A percentile compares a stretch with the other conserved stretches of the same genome.
phyloP scores from a whole-genome alignment of 148 eudicot genomes.

The Vaccinium darrowii region DNA sequence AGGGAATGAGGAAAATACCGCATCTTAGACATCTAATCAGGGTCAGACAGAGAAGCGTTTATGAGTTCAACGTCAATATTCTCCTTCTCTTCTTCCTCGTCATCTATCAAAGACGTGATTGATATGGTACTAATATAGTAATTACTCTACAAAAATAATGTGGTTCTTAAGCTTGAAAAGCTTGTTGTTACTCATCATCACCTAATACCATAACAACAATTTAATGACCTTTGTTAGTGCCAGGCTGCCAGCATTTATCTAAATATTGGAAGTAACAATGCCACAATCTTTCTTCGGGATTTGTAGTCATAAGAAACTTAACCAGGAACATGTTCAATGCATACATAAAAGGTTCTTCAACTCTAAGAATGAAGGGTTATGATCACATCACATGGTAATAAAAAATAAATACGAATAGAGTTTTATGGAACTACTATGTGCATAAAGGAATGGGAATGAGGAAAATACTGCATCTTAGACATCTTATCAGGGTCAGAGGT shows the following conservation, averaged over 20 bases:
- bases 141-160: background rate
- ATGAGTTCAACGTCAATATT: too few relatives aligned
- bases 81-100: too few relatives aligned
- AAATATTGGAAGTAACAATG: background rate
- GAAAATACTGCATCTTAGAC: constrained; percentile 90
- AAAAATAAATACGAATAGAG: background rate
- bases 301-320: background rate
- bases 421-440: background rate
- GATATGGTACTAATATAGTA: background rate
- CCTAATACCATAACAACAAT: background rate
- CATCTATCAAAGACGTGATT: background rate
- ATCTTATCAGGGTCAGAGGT: constrained; percentile 74
- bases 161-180: background rate
- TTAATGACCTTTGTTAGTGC: background rate
- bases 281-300: background rate
- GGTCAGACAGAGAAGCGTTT: too few relatives aligned
- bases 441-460: background rate
- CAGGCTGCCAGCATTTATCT: too few relatives aligned
- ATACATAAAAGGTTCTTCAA: background rate
- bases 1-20: too few relatives aligned
- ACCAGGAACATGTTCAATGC: background rate
- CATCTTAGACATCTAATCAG: too few relatives aligned
- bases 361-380: background rate
- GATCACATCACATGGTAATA: background rate
- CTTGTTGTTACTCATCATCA: background rate